These are phyloP conservation scores for Trichoderma erinaceum DNA, from an alignment of 495 filamentous ascomycete species.

Conservation along the genomic window DNA sequence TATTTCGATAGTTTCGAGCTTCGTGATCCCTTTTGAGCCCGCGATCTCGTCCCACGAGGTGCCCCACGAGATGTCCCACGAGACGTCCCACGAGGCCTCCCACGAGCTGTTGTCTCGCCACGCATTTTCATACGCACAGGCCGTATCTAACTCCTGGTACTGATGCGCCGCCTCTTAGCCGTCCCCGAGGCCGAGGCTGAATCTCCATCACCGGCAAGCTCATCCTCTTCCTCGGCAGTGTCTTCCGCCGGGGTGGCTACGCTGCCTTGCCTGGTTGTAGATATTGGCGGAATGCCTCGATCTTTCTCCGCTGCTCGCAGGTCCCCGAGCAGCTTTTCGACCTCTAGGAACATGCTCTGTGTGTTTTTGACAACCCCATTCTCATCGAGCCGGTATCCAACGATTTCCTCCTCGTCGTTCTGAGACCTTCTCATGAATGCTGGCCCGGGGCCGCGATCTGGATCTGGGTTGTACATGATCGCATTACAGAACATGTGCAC, in stretches of 20 bases:
- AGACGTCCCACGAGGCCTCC: background rate
- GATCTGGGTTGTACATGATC: constrained; percentile 90
- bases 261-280: constrained; percentile 9
- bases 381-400: constrained; percentile 56
- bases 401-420: constrained; percentile 34
- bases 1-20: constrained; percentile 1
- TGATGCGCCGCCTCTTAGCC: constrained; percentile 15
- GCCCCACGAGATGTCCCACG: background rate
- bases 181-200: background rate
- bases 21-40: background rate
- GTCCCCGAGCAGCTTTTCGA: constrained; percentile 54
- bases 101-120: background rate
- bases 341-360: constrained; percentile 73
- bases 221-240: constrained; percentile 18
- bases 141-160: constrained; percentile 15
- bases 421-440: constrained; percentile 40
- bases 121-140: background rate
- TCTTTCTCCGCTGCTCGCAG: constrained; percentile 35
- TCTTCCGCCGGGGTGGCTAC: constrained; percentile 15
- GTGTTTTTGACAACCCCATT: constrained; percentile 78
- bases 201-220: constrained; percentile 15
- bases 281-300: constrained; percentile 16
- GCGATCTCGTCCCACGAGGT: background rate
- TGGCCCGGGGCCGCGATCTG: constrained; percentile 59
- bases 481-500: constrained; percentile 97